These are phyloP conservation scores for Porosira glacialis DNA, from an alignment of 352 stramenopile species.

Conservation along the genomic window DNA sequence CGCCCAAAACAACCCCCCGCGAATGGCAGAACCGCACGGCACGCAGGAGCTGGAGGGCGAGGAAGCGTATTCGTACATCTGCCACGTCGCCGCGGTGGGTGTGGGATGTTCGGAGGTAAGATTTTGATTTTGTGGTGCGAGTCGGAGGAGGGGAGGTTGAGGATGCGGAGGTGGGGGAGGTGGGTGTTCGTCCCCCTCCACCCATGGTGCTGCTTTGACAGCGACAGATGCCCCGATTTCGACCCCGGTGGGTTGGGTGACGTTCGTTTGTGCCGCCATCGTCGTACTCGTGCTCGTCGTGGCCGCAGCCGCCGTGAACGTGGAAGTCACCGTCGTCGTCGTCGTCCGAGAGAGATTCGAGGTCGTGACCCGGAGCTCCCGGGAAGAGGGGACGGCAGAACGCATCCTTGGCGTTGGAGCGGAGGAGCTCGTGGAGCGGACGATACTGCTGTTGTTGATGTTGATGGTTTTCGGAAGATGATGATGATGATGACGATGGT, in stretches of 20 bases:
- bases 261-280: neutral
- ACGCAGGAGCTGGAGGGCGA: conserved; percentile 38
- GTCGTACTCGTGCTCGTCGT: conserved; percentile 2
- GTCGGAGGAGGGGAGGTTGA: conserved; percentile 1
- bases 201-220: too few species aligned
- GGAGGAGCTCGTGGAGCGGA: conserved; percentile 17
- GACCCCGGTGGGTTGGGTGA: conserved; percentile 1
- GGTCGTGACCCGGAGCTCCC: neutral
- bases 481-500: conserved; percentile 17
- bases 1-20: conserved; percentile 17
- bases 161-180: neutral
- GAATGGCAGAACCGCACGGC: conserved; percentile 37
- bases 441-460: conserved; percentile 22
- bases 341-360: neutral
- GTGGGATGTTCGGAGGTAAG: conserved; percentile 17
- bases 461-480: conserved; percentile 23
- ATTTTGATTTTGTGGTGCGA: conserved; percentile 10
- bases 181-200: neutral
- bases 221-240: too few species aligned
- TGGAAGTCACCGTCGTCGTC: conserved; percentile 10
- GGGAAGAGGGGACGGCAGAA: conserved; percentile 1
- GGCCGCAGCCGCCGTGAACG: conserved; percentile 9
- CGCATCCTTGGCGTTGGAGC: conserved; percentile 15
- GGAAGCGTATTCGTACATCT: conserved; percentile 38
- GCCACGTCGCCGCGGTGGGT: conserved; percentile 32